These are phyloP conservation scores for Colletotrichum sp. DNA, from an alignment of 2,329 filamentous ascomycete species.

Conservation along the genomic window DNA sequence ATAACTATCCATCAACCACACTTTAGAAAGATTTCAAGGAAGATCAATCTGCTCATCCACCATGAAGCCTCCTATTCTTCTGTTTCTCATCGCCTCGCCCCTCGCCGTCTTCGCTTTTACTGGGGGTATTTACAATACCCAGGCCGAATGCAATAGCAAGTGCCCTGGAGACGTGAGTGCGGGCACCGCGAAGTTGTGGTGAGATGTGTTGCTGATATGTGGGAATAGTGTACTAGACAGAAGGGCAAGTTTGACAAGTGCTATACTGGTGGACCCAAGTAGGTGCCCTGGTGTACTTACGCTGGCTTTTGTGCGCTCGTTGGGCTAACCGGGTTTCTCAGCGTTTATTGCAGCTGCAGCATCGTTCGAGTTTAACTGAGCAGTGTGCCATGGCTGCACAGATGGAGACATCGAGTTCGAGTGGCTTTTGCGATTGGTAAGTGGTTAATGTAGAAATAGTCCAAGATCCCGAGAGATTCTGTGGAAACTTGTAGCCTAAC, in stretches of 20 bases:
- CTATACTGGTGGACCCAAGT: no score
- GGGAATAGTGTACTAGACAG: background rate
- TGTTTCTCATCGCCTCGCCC: background rate
- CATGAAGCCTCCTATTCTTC: background rate
- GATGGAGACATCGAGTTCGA: background rate
- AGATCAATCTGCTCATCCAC: background rate
- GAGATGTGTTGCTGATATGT: background rate
- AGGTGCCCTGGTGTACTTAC: background rate
- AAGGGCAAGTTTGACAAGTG: background rate
- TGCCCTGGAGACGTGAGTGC: background rate
- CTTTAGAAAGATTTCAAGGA: background rate
- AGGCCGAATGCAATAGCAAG: background rate
- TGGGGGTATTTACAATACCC: accelerated
- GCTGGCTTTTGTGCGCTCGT: accelerated
- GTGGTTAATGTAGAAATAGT: background rate
- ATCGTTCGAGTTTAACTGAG: no score
- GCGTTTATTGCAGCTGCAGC: background rate
- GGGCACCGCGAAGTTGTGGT: background rate
- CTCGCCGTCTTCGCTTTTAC: background rate
- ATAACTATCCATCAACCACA: accelerated
- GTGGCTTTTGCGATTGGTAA: no score
- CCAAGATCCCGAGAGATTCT: background rate
- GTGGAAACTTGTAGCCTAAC: background rate
- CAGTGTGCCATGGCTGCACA: background rate
- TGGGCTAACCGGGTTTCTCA: background rate